A percentile compares a stretch with the other conserved stretches of the same genome.
Conservation (phyloP, 2,329 filamentous ascomycete genomes). For the Blumeria hordei region DNA sequence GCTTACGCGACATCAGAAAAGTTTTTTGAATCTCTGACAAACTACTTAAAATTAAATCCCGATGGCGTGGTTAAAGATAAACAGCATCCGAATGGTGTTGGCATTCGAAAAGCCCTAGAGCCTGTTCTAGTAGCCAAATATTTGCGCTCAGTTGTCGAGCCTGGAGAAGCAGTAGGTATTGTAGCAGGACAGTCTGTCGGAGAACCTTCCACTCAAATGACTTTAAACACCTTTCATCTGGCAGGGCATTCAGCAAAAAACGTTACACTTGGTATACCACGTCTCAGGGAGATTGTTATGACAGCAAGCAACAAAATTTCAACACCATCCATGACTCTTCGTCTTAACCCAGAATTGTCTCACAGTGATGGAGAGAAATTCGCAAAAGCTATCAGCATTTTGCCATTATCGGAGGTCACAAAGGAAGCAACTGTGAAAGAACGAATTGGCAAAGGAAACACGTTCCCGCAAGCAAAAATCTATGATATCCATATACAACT, state of each 20-base stretch:
- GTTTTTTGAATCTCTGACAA: constrained; percentile 48
- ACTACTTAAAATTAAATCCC: constrained; percentile 58
- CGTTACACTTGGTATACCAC: constrained; percentile 93
- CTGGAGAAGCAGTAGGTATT: constrained; percentile 89
- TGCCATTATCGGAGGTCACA: constrained; percentile 63
- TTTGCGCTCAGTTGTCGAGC: constrained; percentile 71
- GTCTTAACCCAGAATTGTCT: constrained; percentile 48
- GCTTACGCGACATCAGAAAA: constrained; percentile 75
- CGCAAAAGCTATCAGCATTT: constrained; percentile 71
- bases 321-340: constrained; percentile 73
- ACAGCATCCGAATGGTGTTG: constrained; percentile 15
- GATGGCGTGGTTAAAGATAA: constrained; percentile 32
- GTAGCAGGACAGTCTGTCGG: constrained; percentile 91
- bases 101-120: constrained; percentile 26
- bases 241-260: constrained; percentile 96
- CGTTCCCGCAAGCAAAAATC: constrained; percentile 50
- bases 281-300: constrained; percentile 94
- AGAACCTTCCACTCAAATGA: constrained; percentile 98
- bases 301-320: constrained; percentile 75
- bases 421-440: constrained; percentile 66
- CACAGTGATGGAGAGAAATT: constrained; percentile 50
- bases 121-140: constrained; percentile 80
- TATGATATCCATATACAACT: constrained; percentile 66
- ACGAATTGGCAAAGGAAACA: constrained; percentile 45
- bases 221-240: constrained; percentile 97